Evolutionary conservation across 352 stramenopile species (phyloP).

Genomic region (Globisporangium parvum): DNA sequence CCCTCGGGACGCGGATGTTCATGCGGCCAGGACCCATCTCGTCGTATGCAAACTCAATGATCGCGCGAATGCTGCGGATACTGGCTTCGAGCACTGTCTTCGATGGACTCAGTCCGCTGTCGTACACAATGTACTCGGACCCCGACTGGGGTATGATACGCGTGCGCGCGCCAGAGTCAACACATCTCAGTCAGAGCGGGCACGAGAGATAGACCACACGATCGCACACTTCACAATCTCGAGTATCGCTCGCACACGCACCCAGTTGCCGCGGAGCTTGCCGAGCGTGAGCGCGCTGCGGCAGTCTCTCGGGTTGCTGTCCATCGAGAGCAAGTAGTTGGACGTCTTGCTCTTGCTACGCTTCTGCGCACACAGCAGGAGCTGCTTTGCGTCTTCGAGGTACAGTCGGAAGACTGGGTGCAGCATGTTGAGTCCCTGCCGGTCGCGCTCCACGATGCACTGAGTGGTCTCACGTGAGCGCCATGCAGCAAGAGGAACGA

Average conservation of each 20-base stretch:
- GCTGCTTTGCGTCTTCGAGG: slow-evolving; percentile 43
- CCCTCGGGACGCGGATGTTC: slow-evolving; percentile 26
- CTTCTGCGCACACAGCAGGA: slow-evolving; percentile 49
- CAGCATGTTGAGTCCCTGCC: slow-evolving; percentile 35
- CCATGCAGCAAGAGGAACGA: too few relatives aligned
- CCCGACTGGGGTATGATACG: slow-evolving; percentile 22
- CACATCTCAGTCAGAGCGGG: too few relatives aligned
- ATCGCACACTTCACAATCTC: neutral
- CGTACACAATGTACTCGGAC: slow-evolving; percentile 54
- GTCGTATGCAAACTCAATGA: too few relatives aligned
- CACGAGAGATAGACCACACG: too few relatives aligned
- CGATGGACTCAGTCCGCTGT: slow-evolving; percentile 30
- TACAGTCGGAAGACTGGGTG: slow-evolving; percentile 55
- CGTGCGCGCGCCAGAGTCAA: neutral
- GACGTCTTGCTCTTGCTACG: slow-evolving; percentile 43
- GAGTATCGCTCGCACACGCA: slow-evolving; percentile 1
- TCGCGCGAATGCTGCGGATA: too few relatives aligned
- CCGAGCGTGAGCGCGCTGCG: slow-evolving; percentile 35
- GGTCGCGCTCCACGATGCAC: slow-evolving; percentile 56
- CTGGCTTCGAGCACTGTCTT: too few relatives aligned
- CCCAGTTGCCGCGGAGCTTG: slow-evolving; percentile 61
- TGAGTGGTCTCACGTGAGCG: slow-evolving; percentile 3
- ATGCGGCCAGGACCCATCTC: too few relatives aligned
- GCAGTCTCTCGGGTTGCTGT: slow-evolving; percentile 26
- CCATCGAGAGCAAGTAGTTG: slow-evolving; percentile 58